Conservation (phyloP, 179 eudicot species). For the Heliamphora pulchella region DNA sequence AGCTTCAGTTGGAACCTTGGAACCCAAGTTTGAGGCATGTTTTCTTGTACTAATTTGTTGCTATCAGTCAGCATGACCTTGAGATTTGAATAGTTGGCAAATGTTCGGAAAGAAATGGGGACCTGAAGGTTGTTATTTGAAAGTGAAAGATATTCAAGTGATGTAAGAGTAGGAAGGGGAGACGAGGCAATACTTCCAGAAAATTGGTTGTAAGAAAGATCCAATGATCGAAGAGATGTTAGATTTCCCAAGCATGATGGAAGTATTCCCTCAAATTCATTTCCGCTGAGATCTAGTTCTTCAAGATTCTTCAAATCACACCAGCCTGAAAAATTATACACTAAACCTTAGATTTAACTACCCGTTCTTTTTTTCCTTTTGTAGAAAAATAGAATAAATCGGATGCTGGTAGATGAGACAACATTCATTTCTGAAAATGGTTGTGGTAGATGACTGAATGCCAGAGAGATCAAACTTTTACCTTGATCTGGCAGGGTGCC, state of each 20-base stretch:
- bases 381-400: too few species aligned
- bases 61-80: not conserved
- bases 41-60: not conserved
- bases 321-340: not conserved
- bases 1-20: not conserved
- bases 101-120: not conserved
- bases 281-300: slow-evolving; percentile 2
- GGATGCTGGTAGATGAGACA: too few species aligned
- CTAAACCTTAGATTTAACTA: not conserved
- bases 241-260: slow-evolving; percentile 3
- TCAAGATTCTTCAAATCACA: not conserved
- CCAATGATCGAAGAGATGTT: not conserved
- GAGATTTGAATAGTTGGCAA: not conserved
- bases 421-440: too few species aligned
- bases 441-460: not conserved
- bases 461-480: not conserved
- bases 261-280: not conserved
- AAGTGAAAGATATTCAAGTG: not conserved
- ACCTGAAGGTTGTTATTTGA: not conserved
- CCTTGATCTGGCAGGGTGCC: not conserved
- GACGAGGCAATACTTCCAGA: too few species aligned
- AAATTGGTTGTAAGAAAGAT: too few species aligned
- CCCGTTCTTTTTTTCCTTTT: too few species aligned
- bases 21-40: not conserved
- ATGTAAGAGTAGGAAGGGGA: not conserved